Conservation (phyloP, 164 flowering plant genomes). For the Protea cynaroides region DNA sequence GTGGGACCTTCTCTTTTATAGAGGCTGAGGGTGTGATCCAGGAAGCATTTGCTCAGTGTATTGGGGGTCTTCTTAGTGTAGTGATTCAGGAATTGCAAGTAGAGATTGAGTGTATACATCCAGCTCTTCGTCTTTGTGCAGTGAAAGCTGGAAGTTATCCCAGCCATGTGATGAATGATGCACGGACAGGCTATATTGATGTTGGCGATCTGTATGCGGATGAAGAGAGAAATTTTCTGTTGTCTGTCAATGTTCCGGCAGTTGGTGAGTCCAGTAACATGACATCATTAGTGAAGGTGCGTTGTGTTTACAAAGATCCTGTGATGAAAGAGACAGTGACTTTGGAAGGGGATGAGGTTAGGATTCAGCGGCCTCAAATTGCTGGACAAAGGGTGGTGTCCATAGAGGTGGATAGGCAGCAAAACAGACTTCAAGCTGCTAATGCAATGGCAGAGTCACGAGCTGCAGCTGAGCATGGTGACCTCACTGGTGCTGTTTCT, state of each 20-base stretch:
- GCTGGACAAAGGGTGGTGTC: constrained; percentile 34
- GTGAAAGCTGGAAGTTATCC: constrained; percentile 79
- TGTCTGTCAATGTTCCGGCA: constrained; percentile 48
- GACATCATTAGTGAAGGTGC: constrained; percentile 49
- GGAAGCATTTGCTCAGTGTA: constrained; percentile 98
- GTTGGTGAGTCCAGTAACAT: constrained; percentile 25
- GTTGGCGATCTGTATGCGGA: constrained; percentile 92
- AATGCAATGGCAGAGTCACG: constrained; percentile 78
- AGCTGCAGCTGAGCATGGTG: constrained; percentile 66
- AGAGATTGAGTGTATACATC: constrained; percentile 45
- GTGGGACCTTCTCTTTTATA: constrained; percentile 97
- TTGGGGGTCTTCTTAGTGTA: constrained; percentile 90
- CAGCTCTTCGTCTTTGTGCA: constrained; percentile 36
- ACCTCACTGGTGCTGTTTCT: constrained; percentile 58
- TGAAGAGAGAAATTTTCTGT: constrained; percentile 85
- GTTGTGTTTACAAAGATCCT: constrained; percentile 60
- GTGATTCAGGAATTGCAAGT: constrained; percentile 70
- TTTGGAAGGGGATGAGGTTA: constrained; percentile 35
- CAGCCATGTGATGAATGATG: constrained; percentile 27
- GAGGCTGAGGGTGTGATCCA: constrained; percentile 83
- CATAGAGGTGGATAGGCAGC: constrained; percentile 82
- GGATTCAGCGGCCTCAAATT: constrained; percentile 47
- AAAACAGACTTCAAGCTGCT: constrained; percentile 69
- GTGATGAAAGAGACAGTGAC: constrained; percentile 36
- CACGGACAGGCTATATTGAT: constrained; percentile 40